Evolutionary conservation across 305 asterid genomes (phyloP).

Genomic region (Fraxinus angustifolia): DNA sequence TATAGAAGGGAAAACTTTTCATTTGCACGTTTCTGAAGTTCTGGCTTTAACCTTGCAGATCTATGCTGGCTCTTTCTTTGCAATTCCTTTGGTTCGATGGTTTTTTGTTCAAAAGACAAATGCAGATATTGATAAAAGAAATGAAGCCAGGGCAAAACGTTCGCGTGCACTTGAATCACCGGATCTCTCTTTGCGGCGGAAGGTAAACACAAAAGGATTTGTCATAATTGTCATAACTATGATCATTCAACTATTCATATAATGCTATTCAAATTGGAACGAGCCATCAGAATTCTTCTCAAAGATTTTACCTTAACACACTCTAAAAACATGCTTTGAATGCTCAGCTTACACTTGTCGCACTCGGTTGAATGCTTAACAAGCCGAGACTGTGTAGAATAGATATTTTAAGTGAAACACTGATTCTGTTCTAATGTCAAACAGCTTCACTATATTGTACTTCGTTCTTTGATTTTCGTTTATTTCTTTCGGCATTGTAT

Average conservation of each 20-base stretch:
- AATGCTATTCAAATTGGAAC: background rate
- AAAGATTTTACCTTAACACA: background rate
- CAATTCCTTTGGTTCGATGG: constrained; percentile 84
- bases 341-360: background rate
- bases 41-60: constrained; percentile 48
- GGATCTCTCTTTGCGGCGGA: constrained; percentile 62
- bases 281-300: background rate
- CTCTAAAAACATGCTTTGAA: background rate
- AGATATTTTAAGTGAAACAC: background rate
- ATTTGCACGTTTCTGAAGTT: constrained; percentile 12
- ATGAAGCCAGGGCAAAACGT: constrained; percentile 58
- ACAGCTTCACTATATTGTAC: background rate
- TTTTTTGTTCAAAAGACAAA: constrained; percentile 58
- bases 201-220: constrained; percentile 47
- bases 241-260: background rate
- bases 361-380: background rate
- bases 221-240: background rate
- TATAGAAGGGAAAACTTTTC: background rate
- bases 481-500: background rate
- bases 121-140: constrained; percentile 61
- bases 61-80: constrained; percentile 94
- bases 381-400: background rate
- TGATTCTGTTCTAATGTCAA: background rate
- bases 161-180: constrained; percentile 78
- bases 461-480: background rate